These are phyloP conservation scores for Elsinoe ampelina DNA, from an alignment of 2,329 filamentous ascomycete genomes.

Conservation along the genomic window DNA sequence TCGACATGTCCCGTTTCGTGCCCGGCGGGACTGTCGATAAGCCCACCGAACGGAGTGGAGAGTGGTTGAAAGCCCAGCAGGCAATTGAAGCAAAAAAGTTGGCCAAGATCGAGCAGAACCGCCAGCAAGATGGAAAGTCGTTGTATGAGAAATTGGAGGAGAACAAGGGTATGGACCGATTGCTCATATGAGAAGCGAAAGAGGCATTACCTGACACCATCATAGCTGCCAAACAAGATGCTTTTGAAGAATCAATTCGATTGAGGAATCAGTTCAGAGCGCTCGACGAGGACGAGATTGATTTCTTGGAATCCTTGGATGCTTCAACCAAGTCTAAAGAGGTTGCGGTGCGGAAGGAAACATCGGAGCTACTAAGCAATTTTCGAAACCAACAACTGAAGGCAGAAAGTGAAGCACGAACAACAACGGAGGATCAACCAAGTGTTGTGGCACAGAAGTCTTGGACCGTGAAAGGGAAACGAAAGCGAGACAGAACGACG, in stretches of 20 bases:
- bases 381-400: constrained; percentile 53
- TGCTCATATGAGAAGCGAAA: neutral
- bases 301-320: constrained; percentile 56
- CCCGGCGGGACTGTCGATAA: constrained; percentile 41
- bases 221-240: constrained; percentile 68
- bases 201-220: too few species aligned
- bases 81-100: constrained; percentile 54
- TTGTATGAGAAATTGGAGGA: constrained; percentile 69
- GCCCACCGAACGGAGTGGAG: constrained; percentile 40
- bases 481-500: constrained; percentile 43
- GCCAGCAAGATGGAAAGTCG: constrained; percentile 46
- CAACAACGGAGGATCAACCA: constrained; percentile 31
- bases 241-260: constrained; percentile 63
- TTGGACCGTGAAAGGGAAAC: constrained; percentile 39
- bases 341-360: constrained; percentile 48
- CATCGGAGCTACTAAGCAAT: constrained; percentile 47
- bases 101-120: constrained; percentile 44
- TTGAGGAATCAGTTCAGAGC: constrained; percentile 69
- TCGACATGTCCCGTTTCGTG: constrained; percentile 43
- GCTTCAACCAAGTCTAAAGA: constrained; percentile 50
- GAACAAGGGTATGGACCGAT: constrained; percentile 56
- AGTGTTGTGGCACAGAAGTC: constrained; percentile 31
- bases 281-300: constrained; percentile 69
- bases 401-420: constrained; percentile 41
- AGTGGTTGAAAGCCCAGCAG: constrained; percentile 57